Percentiles rank a stretch among this genome's conserved stretches.
Evolutionary conservation across 1,284 basidiomycete genomes (phyloP).

Genomic region (Ganoderma resinaceum): DNA sequence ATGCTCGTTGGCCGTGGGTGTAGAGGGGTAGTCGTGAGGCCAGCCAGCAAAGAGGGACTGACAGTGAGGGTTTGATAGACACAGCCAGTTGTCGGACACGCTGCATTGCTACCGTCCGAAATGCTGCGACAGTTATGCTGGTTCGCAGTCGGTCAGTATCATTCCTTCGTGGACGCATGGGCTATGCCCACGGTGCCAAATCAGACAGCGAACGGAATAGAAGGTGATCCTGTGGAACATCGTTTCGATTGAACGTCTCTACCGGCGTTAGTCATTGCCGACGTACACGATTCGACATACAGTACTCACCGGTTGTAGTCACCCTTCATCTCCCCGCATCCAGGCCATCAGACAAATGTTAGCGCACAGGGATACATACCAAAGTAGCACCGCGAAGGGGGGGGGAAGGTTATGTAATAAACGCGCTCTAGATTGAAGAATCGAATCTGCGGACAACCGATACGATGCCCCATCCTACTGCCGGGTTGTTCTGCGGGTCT

Average conservation of each 20-base stretch:
- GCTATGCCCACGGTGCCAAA: not conserved
- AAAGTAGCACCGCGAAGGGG: no score
- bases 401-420: no score
- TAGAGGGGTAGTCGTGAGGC: not conserved
- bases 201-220: not conserved
- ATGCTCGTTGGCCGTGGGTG: not conserved
- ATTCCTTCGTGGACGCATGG: not conserved
- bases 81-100: not conserved
- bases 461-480: no score
- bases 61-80: not conserved
- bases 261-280: not conserved
- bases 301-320: no score
- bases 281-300: not conserved
- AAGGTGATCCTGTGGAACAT: not conserved
- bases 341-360: no score
- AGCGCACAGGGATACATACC: no score
- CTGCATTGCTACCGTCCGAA: not conserved
- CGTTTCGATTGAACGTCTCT: not conserved
- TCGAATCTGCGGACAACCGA: no score
- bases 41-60: not conserved
- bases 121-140: not conserved
- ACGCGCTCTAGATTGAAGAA: no score
- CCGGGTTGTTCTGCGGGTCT: no score
- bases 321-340: no score
- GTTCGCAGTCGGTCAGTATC: not conserved